These are phyloP conservation scores for Pseudohalonectria lignicola DNA, from an alignment of 2,329 filamentous ascomycete species.

Conservation along the genomic window DNA sequence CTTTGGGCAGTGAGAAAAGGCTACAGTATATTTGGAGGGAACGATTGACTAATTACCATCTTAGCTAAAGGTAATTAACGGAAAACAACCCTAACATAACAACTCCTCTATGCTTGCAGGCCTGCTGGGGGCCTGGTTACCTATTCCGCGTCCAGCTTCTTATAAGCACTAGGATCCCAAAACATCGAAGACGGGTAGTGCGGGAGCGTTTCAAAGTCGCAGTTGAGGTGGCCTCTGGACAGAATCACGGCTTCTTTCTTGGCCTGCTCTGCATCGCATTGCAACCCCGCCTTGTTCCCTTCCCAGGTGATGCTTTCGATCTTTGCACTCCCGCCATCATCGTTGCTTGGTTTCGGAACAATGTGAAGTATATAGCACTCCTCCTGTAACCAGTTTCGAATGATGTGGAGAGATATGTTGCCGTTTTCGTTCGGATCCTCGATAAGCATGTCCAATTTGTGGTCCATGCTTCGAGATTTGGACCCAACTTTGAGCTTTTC, in stretches of 20 bases:
- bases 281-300: slow-evolving; percentile 8
- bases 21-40: too few relatives aligned
- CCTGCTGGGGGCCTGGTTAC: too few relatives aligned
- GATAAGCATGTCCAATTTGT: slow-evolving; percentile 11
- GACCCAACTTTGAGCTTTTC: slow-evolving; percentile 12
- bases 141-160: slow-evolving; percentile 4
- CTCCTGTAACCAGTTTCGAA: slow-evolving; percentile 10
- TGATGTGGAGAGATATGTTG: slow-evolving; percentile 10
- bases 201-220: slow-evolving; percentile 10
- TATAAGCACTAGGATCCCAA: slow-evolving; percentile 7
- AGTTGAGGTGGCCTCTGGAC: slow-evolving; percentile 8
- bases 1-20: too few relatives aligned
- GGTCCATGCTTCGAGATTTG: slow-evolving; percentile 10
- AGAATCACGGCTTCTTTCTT: slow-evolving; percentile 12
- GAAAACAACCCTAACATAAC: too few relatives aligned
- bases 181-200: slow-evolving; percentile 10
- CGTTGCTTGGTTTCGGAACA: not conserved
- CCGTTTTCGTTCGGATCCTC: slow-evolving; percentile 11
- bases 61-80: too few relatives aligned
- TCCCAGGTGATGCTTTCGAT: slow-evolving; percentile 10
- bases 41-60: too few relatives aligned
- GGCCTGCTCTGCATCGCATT: slow-evolving; percentile 11
- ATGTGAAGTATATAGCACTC: slow-evolving; percentile 10
- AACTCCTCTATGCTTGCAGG: too few relatives aligned
- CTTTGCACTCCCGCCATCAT: not conserved